Evolutionary conservation across 148 eudicot species (phyloP).

Genomic region (Pharnaceum exiguum): DNA sequence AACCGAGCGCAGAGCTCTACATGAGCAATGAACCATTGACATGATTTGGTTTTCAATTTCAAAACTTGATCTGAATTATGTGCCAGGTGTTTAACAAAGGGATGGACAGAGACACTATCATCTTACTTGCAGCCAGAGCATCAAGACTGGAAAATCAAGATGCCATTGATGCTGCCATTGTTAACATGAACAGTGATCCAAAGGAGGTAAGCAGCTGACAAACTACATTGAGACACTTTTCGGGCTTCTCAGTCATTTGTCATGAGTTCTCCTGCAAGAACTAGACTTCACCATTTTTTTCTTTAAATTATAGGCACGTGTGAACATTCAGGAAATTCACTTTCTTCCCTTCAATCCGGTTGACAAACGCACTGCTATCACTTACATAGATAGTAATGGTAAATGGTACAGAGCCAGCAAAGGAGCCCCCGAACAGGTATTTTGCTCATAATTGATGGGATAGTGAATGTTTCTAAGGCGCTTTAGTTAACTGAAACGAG

Average conservation of each 20-base stretch:
- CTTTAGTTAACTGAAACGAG: not conserved
- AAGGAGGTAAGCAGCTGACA: constrained; percentile 46
- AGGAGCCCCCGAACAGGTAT: constrained; percentile 72
- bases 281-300: not conserved
- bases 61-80: not conserved
- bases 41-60: not conserved
- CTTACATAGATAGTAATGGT: constrained; percentile 57
- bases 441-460: not conserved
- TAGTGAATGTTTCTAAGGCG: not conserved
- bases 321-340: constrained; percentile 57
- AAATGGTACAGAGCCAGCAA: constrained; percentile 67
- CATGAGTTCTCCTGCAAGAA: not conserved
- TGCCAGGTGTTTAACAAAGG: constrained; percentile 47
- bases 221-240: not conserved
- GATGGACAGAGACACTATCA: constrained; percentile 63
- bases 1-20: no score
- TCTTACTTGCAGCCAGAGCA: constrained; percentile 75
- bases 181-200: constrained; percentile 70
- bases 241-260: not conserved
- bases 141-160: constrained; percentile 80
- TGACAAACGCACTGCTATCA: constrained; percentile 62
- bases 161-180: constrained; percentile 72
- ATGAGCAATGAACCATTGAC: not conserved
- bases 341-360: constrained; percentile 72
- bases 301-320: constrained; percentile 50